Conservation (phyloP, 192 early-diverging fungal species). For the Pilaira anomala region DNA sequence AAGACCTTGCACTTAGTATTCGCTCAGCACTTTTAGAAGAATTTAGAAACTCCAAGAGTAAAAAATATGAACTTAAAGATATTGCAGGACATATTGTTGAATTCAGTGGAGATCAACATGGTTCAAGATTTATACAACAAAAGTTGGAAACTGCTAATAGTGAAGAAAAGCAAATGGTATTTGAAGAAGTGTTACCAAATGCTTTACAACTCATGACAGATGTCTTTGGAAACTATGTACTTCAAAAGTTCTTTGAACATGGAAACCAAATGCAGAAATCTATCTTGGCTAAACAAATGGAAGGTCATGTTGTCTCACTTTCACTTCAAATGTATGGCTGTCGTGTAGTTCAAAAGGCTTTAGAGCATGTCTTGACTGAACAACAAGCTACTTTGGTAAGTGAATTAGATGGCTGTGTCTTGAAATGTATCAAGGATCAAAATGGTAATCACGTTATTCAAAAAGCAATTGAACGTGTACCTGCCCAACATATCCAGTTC, state of each 20-base stretch:
- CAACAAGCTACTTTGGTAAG: conserved; percentile 87
- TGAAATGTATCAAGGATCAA: conserved; percentile 99
- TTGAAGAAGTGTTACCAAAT: conserved; percentile 90
- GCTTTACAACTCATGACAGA: conserved; percentile 94
- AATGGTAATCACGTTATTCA: conserved; percentile 99
- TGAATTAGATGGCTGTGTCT: conserved; percentile 90
- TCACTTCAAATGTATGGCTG: conserved; percentile 99
- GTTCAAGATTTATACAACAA: conserved; percentile 97
- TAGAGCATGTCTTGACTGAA: conserved; percentile 87
- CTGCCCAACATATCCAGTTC: conserved; percentile 88
- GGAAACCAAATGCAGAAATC: conserved; percentile 90
- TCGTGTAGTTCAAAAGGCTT: conserved; percentile 96
- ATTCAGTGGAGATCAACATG: conserved; percentile 98
- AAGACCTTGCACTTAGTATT: not conserved
- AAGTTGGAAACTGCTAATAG: conserved; percentile 90
- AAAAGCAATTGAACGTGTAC: conserved; percentile 97
- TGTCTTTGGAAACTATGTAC: conserved; percentile 99
- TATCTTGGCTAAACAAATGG: conserved; percentile 89
- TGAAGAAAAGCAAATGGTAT: conserved; percentile 95
- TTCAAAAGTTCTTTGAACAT: conserved; percentile 99
- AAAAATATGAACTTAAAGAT: conserved; percentile 56
- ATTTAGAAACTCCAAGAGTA: conserved; percentile 16
- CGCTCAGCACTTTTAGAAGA: not conserved
- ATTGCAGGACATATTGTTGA: conserved; percentile 92
- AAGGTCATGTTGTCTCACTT: conserved; percentile 87